A percentile compares a stretch with the other conserved stretches of the same genome.
phyloP scores from a whole-genome alignment of 148 eudicot species.

The Rhododendron henanense region DNA sequence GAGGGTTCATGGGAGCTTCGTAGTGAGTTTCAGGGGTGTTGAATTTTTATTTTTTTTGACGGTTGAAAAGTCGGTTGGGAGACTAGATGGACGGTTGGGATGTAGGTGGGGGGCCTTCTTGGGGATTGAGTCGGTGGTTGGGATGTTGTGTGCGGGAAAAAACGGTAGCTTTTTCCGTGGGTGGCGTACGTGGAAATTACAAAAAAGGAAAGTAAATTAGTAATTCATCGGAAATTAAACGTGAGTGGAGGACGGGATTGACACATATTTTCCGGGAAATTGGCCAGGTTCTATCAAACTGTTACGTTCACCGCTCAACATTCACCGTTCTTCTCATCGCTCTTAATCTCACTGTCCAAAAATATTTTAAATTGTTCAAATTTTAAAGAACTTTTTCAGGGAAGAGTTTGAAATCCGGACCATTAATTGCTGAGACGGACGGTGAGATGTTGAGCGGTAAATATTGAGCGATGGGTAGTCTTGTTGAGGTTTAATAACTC shows the following conservation, averaged over 20 bases:
- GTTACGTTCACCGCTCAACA: no score
- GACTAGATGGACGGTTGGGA: conserved; percentile 5
- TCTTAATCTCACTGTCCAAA: no score
- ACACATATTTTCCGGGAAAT: not conserved
- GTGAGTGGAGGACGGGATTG: not conserved
- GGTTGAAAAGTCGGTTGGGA: conserved; percentile 22
- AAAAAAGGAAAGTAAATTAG: not conserved
- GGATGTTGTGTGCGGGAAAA: conserved; percentile 8
- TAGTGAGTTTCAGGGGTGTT: conserved; percentile 27
- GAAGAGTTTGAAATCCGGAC: no score
- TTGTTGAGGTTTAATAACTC: no score
- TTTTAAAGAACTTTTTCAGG: no score
- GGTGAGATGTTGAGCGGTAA: no score
- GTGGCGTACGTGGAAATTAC: not conserved
- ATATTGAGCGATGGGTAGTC: no score
- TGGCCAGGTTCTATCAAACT: not conserved
- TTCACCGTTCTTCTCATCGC: rapidly evolving
- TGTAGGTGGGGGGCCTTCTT: not conserved
- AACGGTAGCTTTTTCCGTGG: not conserved
- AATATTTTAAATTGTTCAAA: no score
- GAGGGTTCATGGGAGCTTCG: conserved; percentile 56
- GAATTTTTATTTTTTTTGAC: conserved; percentile 20
- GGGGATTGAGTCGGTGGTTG: conserved; percentile 8
- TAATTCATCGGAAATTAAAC: not conserved
- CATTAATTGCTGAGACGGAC: no score